These are phyloP conservation scores for Saprolegnia parasitica DNA, from an alignment of 352 stramenopile genomes.

Conservation along the genomic window DNA sequence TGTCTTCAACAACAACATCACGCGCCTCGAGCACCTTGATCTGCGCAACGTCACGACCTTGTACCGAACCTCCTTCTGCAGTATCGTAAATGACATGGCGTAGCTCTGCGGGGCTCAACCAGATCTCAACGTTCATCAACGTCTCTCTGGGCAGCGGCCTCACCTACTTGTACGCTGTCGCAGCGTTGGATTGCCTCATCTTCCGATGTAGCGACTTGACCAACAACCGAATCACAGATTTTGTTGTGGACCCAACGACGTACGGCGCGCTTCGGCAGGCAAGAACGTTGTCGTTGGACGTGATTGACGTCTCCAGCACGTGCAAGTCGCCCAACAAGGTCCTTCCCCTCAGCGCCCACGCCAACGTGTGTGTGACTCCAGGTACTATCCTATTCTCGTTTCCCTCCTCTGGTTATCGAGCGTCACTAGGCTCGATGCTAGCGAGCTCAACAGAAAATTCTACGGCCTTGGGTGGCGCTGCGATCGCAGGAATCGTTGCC, in stretches of 20 bases:
- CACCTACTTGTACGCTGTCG: too few relatives aligned
- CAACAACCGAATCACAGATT: neutral
- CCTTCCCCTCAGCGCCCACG: neutral
- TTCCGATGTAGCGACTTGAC: too few relatives aligned
- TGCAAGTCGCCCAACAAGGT: slow-evolving; percentile 6
- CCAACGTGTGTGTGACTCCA: slow-evolving; percentile 8
- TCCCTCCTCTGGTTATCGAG: too few relatives aligned
- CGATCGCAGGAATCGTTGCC: neutral
- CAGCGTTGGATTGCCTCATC: too few relatives aligned
- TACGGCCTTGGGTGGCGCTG: neutral
- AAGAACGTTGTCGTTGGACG: neutral
- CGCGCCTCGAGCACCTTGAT: too few relatives aligned
- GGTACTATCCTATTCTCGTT: neutral
- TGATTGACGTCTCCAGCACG: slow-evolving; percentile 4
- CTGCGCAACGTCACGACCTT: too few relatives aligned
- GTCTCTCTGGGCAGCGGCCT: too few relatives aligned
- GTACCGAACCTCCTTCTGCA: too few relatives aligned
- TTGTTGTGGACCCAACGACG: slow-evolving; percentile 6
- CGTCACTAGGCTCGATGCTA: neutral
- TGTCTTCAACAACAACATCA: too few relatives aligned
- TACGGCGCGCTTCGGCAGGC: neutral
- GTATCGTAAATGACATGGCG: too few relatives aligned
- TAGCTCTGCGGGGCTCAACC: too few relatives aligned
- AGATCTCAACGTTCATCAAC: too few relatives aligned
- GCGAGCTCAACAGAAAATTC: neutral